Evolutionary conservation across 345 rosid species (phyloP), one percentile per base, ranked within the genome.

Genomic region (Gynandropsis gynandra): DNA sequence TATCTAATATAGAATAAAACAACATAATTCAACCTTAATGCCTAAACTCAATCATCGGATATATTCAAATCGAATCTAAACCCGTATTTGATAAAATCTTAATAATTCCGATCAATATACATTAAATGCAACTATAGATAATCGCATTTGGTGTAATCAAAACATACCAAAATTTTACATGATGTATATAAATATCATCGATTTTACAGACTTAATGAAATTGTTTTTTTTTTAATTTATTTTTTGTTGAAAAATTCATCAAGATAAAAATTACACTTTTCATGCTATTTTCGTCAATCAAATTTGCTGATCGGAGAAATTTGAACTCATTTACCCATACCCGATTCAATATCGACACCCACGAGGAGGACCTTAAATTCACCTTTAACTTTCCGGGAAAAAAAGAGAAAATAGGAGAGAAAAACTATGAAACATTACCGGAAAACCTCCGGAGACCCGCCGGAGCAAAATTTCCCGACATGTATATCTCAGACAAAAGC

Each of bases 401-500:
- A 24, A 24, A 24, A 24, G 29, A 2, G 29, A 5, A 24, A 24
- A 24, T 2, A 42, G 1, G 16, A 27, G 35, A 38, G 5, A 54
- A 6, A 9, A 18, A n/a, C 29, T 0, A 13, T 1, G 33, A 16
- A 64, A 56, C 53, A 69, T 69, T 42, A 83, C 94, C 89, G 48
- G 85, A 73, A 47, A 68, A 53, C 34, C 29, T 54, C 53, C 70
- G 66, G 63, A 39, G 42, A 72, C 58, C 37, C 59, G 61, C 51
- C 34, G 58, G 69, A 68, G 49, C 41, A 5, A 21, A 60, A 75
- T 37, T 63, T 47, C 67, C 68, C 36, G 74, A 67, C 76, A 82
- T 74, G 79, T 66, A 71, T 63, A 42, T 47, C 32, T 45, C 50
- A 16, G 38, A 10, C 38, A 27, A 36, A n/a, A 36, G 13, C 40